Base-by-base conservation (phyloP, 139 green algal genomes). In the Asterochloris erici region DNA sequence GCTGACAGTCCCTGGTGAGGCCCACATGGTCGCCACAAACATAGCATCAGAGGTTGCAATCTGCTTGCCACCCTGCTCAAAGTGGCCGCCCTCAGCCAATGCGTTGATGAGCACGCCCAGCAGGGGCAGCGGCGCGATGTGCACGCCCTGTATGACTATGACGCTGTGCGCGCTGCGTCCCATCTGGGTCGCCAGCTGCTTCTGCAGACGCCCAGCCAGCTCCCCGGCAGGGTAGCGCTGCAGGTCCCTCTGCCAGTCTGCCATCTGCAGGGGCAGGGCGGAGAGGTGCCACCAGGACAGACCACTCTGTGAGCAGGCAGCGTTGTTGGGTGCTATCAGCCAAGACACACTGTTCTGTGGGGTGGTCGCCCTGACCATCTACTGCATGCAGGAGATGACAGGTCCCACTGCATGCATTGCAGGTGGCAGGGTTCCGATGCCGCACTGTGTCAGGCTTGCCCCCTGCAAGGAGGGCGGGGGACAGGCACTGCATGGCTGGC, bases 61-160 rank as follows among this genome's bases (percentile, higher is more conserved):
- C n/a, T 63, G 23, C 13, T 64, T 28, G 14, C 77, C 75, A 76
- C 28, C 70, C 19, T 85, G 26, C 83, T 89, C 78, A 73, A 89
- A 90, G n/a, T 81, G 73, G 14, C 85, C 87, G 11, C 74, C 73
- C 79, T 90, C 87, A 47, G 73, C 78, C 26, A 90, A 75, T 1
- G 74, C 80, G 26, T 84, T 87, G 29, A 86, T 84, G 60, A 90
- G 79, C 28, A 87, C 85, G 23, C 85, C 83, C 77, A 87, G 63
- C 74, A 85, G 73, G 27, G 68, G 73, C 19, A 79, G 81, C 28
- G 76, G 85, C 78, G 85, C 76, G 26, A 76, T 16, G 38, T 86
- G 68, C 23, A 78, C 79, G 29, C 78, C 63, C 15, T 78, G 23
- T 12, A 90, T 47, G 26, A 87, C 54, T 12, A 89, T 77, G 14